A percentile compares a stretch with the other conserved stretches of the same genome.
Conservation (phyloP, 2,329 filamentous ascomycete species). For the Diaporthe nobilis region DNA sequence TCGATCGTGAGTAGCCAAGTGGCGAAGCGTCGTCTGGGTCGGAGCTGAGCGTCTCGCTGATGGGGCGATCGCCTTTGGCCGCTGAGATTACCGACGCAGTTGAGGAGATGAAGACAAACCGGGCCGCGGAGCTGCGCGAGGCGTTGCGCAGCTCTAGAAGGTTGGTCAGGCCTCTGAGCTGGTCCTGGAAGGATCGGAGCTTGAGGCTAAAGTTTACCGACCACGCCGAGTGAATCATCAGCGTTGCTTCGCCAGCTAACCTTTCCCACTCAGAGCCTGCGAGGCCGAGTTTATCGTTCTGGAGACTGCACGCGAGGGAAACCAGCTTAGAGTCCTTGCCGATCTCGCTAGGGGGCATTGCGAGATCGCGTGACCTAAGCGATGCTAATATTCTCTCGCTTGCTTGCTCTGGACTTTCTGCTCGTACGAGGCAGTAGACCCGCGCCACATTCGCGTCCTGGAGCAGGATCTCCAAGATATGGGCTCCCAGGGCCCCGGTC, state of each 20-base stretch:
- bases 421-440: slow-evolving; percentile 71
- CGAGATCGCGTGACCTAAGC: slow-evolving; percentile 19
- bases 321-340: slow-evolving; percentile 55
- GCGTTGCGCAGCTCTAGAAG: slow-evolving; percentile 51
- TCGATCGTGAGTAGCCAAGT: slow-evolving; percentile 69
- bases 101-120: slow-evolving; percentile 48
- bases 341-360: slow-evolving; percentile 43
- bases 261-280: slow-evolving; percentile 54
- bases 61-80: slow-evolving; percentile 39
- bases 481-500: slow-evolving; percentile 58
- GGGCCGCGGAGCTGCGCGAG: slow-evolving; percentile 34
- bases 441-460: slow-evolving; percentile 53
- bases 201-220: slow-evolving; percentile 68
- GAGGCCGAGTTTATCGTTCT: slow-evolving; percentile 63
- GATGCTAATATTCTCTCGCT: slow-evolving; percentile 56
- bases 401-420: slow-evolving; percentile 56
- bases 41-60: slow-evolving; percentile 58
- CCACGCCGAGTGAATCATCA: slow-evolving; percentile 67
- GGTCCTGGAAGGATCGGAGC: slow-evolving; percentile 61
- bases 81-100: slow-evolving; percentile 43
- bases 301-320: slow-evolving; percentile 64
- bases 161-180: slow-evolving; percentile 62
- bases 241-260: slow-evolving; percentile 59
- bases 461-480: slow-evolving; percentile 63
- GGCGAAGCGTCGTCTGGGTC: slow-evolving; percentile 59